Percentiles rank a stretch among this genome's conserved stretches.
Evolutionary conservation across 805 yeast genomes (phyloP).

Genomic region (Helenozyma baotianmanensis): DNA sequence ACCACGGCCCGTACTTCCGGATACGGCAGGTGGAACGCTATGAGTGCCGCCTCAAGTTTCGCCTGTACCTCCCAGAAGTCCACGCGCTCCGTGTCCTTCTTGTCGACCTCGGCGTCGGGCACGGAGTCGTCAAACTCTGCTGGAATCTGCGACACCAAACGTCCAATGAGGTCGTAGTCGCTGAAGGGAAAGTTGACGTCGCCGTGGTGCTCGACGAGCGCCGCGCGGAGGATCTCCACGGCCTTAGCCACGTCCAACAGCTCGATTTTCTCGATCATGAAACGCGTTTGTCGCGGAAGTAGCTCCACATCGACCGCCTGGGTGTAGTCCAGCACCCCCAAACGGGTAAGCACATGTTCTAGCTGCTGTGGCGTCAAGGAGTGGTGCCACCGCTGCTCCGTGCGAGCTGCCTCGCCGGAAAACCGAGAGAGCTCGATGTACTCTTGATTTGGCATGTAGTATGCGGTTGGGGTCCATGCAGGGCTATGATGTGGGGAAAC

Average conservation of each 20-base stretch:
- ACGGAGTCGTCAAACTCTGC: slow-evolving; percentile 7
- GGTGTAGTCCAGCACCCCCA: slow-evolving; percentile 8
- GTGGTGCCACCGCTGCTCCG: too few species aligned
- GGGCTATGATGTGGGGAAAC: too few species aligned
- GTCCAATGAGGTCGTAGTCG: slow-evolving; percentile 24
- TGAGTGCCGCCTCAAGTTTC: slow-evolving; percentile 40
- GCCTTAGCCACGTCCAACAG: slow-evolving; percentile 20
- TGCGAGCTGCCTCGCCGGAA: background rate
- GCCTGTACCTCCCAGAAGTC: slow-evolving; percentile 29
- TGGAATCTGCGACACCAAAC: slow-evolving; percentile 16
- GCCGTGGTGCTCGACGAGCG: slow-evolving; percentile 25
- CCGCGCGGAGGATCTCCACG: slow-evolving; percentile 28
- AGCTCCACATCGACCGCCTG: slow-evolving; percentile 2
- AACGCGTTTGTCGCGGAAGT: slow-evolving; percentile 9
- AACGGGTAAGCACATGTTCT: slow-evolving; percentile 7
- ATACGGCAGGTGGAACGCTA: slow-evolving; percentile 48
- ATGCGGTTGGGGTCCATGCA: too few species aligned
- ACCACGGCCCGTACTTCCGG: slow-evolving; percentile 66
- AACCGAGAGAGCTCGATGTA: slow-evolving; percentile 11
- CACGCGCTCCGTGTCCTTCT: slow-evolving; percentile 1
- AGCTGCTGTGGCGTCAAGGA: slow-evolving; percentile 3
- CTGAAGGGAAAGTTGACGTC: slow-evolving; percentile 32
- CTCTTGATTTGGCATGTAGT: too few species aligned
- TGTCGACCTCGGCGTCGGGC: background rate
- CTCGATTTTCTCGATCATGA: slow-evolving; percentile 29